Percentiles rank a stretch among this genome's conserved stretches.
Evolutionary conservation across 805 yeast species (phyloP).

Genomic region (Metschnikowia shivogae): DNA sequence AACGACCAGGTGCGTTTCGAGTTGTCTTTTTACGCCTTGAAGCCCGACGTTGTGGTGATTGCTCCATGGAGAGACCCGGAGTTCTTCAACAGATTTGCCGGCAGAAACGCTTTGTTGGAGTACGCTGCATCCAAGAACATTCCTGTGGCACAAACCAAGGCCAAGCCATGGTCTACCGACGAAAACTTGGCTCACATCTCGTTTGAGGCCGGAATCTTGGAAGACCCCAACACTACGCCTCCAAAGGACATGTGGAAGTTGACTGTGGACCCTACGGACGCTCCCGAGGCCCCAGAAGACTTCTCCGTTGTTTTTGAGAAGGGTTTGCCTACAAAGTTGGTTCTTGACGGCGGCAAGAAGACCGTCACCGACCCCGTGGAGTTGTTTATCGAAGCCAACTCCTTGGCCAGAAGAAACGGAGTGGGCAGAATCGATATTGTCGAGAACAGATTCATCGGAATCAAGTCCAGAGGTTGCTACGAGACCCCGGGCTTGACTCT

Average conservation of each 20-base stretch:
- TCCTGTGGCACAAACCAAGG: constrained; percentile 95
- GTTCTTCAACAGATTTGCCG: constrained; percentile 93
- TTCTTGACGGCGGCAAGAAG: constrained; percentile 57
- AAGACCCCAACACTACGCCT: constrained; percentile 97
- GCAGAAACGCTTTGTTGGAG: constrained; percentile 92
- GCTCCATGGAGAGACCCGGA: constrained; percentile 99
- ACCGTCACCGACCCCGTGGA: constrained; percentile 84
- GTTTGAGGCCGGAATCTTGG: constrained; percentile 98
- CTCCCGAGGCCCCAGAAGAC: constrained; percentile 91
- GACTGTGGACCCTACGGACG: constrained; percentile 92
- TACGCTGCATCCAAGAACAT: constrained; percentile 90
- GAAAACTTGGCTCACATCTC: constrained; percentile 99
- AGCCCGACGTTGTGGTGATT: constrained; percentile 94
- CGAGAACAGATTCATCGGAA: constrained; percentile 97
- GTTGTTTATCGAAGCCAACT: constrained; percentile 86
- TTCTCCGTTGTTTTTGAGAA: constrained; percentile 75
- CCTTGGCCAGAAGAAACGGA: constrained; percentile 97
- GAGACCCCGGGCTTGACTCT: constrained; percentile 98
- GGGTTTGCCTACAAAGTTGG: constrained; percentile 84
- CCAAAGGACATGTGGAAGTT: constrained; percentile 99
- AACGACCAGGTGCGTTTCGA: constrained; percentile 99
- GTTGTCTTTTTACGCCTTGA: constrained; percentile 92
- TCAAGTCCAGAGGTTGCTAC: constrained; percentile 98
- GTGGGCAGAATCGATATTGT: constrained; percentile 99
- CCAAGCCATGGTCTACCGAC: constrained; percentile 99